Base-by-base conservation (phyloP, 345 rosid genomes). In the Populus ilicifolia region DNA sequence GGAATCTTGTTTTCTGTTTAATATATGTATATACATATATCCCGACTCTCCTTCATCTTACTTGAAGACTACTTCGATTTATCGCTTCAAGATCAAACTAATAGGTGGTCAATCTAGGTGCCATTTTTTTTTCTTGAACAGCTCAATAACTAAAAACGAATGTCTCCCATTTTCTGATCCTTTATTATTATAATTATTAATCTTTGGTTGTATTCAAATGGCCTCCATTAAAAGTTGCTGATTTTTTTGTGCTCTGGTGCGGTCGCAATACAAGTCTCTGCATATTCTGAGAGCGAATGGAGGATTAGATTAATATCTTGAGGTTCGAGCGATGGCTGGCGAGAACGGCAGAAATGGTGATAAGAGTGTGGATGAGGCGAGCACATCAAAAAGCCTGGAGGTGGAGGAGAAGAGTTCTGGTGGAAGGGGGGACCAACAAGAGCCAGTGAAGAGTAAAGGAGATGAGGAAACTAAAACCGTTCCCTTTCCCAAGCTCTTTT, bases 401-500 rank as follows among this genome's bases (percentile, higher is more conserved):
- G 83, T 62, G 48, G 73, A 78, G 39, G 84, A 66, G 65, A 80
- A 77, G 59, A 77, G 74, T 43, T 38, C 76, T 0, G 68, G 52
- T 16, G 5, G 6, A 4, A 78, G 71, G 62, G 86, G 81, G 33
- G 77, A 80, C 25, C 64, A 54, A 27, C 73, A 64, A 67, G 77
- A 80, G 25, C 66, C 63, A 2, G 80, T 64, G 35, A 84, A 87
- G 83, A 73, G 59, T 48, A 86, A 89, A 74, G 87, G 80, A n/a
- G 80, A 88, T 10, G 90, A 87, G 87, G 89, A 88, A 77, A 70
- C 79, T 0, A 78, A 86, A 38, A 80, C 90, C 29, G 94, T 94
- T 69, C 90, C 97, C 1, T 93, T 91, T 78, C 79, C 81, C 81
- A 91, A 91, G 87, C 86, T 94, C 27, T 94, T 94, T 80, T 80